phyloP scores from a whole-genome alignment of 495 filamentous ascomycete species.

The Glutinoglossum americanum region DNA sequence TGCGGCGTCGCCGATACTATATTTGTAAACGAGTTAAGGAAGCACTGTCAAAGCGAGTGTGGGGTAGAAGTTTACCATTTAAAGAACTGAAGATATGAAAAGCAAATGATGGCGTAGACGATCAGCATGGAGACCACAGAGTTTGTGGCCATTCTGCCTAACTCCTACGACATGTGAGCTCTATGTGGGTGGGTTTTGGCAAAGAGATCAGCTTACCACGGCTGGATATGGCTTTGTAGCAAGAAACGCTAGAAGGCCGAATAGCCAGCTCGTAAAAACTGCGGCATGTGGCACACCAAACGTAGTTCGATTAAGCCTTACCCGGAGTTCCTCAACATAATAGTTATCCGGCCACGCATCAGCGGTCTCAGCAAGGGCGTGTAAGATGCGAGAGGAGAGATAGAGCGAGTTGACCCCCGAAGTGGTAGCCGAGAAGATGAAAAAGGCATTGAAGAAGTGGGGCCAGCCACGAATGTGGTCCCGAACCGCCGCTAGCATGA shows the following conservation, averaged over 20 bases:
- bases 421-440: slow-evolving; percentile 25
- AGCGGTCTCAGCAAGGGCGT: slow-evolving; percentile 21
- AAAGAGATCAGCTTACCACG: neutral
- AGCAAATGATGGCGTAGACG: slow-evolving; percentile 23
- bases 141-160: slow-evolving; percentile 22
- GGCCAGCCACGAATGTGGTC: slow-evolving; percentile 20
- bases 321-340: neutral
- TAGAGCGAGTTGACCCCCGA: slow-evolving; percentile 26
- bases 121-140: slow-evolving; percentile 24
- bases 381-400: slow-evolving; percentile 23
- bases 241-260: neutral
- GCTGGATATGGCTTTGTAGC: neutral
- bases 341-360: slow-evolving; percentile 16
- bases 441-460: slow-evolving; percentile 27
- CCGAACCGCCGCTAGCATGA: slow-evolving; percentile 24
- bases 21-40: neutral
- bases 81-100: slow-evolving; percentile 22
- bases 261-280: neutral
- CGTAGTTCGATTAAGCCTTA: neutral
- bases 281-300: neutral
- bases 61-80: slow-evolving; percentile 18
- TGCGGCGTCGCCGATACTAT: neutral
- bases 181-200: neutral
- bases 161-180: slow-evolving; percentile 5
- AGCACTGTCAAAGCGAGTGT: slow-evolving; percentile 21